Percentiles rank a stretch among this genome's conserved stretches.
These are phyloP conservation scores for Erysimum cheiri DNA, from an alignment of 441 rosid genomes.

Conservation along the genomic window DNA sequence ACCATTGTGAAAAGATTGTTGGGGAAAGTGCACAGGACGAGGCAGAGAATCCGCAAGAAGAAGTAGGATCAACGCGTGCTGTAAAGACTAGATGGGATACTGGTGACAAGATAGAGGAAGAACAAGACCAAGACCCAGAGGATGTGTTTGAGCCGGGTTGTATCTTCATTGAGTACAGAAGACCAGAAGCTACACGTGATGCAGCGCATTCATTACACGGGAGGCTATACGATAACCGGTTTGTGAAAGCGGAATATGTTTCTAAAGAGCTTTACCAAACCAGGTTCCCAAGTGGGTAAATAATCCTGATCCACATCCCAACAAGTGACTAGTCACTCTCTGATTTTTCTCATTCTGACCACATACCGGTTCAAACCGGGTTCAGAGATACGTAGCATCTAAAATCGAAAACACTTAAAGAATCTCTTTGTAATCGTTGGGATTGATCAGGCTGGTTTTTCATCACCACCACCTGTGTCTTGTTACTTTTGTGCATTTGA, in stretches of 20 bases:
- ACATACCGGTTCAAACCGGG: slow-evolving; percentile 26
- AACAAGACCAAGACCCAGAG: slow-evolving; percentile 31
- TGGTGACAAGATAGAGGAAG: slow-evolving; percentile 46
- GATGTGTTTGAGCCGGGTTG: slow-evolving; percentile 64
- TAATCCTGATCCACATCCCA: slow-evolving; percentile 5
- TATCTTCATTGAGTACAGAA: slow-evolving; percentile 76
- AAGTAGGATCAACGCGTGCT: slow-evolving; percentile 37
- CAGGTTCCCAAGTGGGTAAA: slow-evolving; percentile 60
- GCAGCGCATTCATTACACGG: slow-evolving; percentile 91
- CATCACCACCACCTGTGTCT: slow-evolving; percentile 12
- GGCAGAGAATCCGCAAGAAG: slow-evolving; percentile 36
- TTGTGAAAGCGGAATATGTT: slow-evolving; percentile 64
- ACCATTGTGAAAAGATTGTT: slow-evolving; percentile 35
- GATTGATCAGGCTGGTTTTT: slow-evolving; percentile 22
- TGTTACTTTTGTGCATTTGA: background rate
- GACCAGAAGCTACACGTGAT: slow-evolving; percentile 70
- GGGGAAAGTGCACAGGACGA: slow-evolving; percentile 37
- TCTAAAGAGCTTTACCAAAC: slow-evolving; percentile 59
- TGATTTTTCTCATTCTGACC: slow-evolving; percentile 13
- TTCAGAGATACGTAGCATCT: slow-evolving; percentile 18
- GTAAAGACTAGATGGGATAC: slow-evolving; percentile 38
- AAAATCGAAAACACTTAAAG: background rate
- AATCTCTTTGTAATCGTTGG: slow-evolving; percentile 31
- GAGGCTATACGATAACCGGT: slow-evolving; percentile 61
- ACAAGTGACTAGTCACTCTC: slow-evolving; percentile 8